Conservation (phyloP, 2,329 filamentous ascomycete species). For the Karstenula rhodostoma region DNA sequence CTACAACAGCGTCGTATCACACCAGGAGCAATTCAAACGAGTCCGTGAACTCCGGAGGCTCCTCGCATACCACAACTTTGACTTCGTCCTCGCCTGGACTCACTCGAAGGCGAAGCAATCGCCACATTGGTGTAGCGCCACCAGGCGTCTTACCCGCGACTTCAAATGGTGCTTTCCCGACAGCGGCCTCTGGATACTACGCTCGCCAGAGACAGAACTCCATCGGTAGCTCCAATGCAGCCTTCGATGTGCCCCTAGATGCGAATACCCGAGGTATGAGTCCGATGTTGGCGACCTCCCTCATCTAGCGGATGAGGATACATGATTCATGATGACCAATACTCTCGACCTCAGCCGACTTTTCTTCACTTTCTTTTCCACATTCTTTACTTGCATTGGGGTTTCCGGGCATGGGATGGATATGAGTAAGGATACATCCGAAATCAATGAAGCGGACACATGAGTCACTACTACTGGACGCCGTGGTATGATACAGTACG, state of each 20-base stretch:
- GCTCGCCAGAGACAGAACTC: constrained; percentile 40
- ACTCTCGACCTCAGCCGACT: neutral
- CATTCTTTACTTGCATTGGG: constrained; percentile 8
- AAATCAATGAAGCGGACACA: neutral
- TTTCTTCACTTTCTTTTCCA: constrained; percentile 6
- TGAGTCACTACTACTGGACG: neutral
- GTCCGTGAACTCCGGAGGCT: constrained; percentile 38
- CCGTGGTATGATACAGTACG: constrained; percentile 8
- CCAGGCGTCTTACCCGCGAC: constrained; percentile 32
- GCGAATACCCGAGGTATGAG: constrained; percentile 35
- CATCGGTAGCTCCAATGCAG: constrained; percentile 22
- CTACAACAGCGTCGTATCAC: constrained; percentile 30
- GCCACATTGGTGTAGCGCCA: constrained; percentile 38
- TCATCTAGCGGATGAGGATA: constrained; percentile 30
- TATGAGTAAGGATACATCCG: neutral
- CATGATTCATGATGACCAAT: neutral
- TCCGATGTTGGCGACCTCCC: constrained; percentile 44
- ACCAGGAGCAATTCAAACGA: constrained; percentile 46
- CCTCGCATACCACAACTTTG: constrained; percentile 38
- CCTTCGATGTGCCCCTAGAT: constrained; percentile 40
- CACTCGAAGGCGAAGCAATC: constrained; percentile 45
- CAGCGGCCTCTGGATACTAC: constrained; percentile 39
- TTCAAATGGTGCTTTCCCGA: constrained; percentile 33
- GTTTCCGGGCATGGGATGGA: neutral
- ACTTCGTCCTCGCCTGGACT: constrained; percentile 40